Base-by-base conservation (phyloP, 495 filamentous ascomycete species). In the Margaritispora aquatica region DNA sequence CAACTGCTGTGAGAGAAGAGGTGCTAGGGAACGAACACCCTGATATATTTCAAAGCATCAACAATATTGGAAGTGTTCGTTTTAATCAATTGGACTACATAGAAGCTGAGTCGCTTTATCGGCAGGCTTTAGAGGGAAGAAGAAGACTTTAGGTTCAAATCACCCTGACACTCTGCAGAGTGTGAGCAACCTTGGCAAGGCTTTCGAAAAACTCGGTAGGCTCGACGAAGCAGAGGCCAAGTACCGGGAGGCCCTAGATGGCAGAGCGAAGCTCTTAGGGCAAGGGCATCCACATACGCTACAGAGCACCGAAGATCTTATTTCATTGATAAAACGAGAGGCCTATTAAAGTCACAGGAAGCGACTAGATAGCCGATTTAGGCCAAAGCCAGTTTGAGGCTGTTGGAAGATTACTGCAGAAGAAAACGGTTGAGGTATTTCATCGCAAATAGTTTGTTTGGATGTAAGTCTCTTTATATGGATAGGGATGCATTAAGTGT, bases 151-250 rank as follows among this genome's bases (percentile, higher is more conserved):
- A n/a, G 60, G 60, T 7, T 1, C 11, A n/a, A 21, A 1, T 9
- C 53, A 61, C 22, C 53, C 52, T n/a, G 29, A 57, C 23, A 57
- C 54, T 1, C 61, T 20, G 2, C 9, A 2, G 19, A 36, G 17
- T 19, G 3, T 58, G n/a, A 21, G n/a, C 17, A 51, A 50, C 9
- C 24, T 58, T 9, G 55, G 27, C 17, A 31, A 27, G 19, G 2
- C 64, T 13, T 54, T 69, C 7, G 19, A 59, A 15, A 26, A 46
- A 15, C 63, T 67, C 20, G 67, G 27, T 19, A 34, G 51, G 26
- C 51, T 34, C 26, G 26, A 36, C 9, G 24, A 51, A 20, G 41
- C 55, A 63, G 11, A 68, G 67, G 20, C 68, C n/a, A 29, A 70
- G 17, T 52, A 67, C 51, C 66, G 57, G 24, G 59, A 59, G n/a